These are phyloP conservation scores for Aspergillus novoparasiticus DNA, from an alignment of 2,329 filamentous ascomycete species.

Conservation along the genomic window DNA sequence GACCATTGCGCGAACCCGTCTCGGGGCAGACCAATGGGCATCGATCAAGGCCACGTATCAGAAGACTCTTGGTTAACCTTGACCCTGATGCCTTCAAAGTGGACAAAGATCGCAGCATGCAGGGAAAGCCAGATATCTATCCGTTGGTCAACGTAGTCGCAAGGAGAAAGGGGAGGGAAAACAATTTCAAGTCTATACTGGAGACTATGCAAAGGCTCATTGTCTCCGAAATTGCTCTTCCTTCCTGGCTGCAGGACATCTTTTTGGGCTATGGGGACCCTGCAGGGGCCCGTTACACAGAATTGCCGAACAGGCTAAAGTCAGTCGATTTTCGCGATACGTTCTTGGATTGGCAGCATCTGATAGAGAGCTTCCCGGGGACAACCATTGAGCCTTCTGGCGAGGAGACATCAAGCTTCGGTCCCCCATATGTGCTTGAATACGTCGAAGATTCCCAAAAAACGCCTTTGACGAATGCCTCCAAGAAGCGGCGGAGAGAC, in stretches of 20 bases:
- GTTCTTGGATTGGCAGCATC: conserved; percentile 92
- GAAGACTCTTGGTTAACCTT: conserved; percentile 77
- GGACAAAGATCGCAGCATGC: conserved; percentile 68
- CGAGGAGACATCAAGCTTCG: conserved; percentile 71
- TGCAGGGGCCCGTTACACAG: conserved; percentile 80
- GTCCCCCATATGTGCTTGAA: conserved; percentile 85
- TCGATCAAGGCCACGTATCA: conserved; percentile 58
- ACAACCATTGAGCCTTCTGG: conserved; percentile 80
- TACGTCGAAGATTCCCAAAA: conserved; percentile 57
- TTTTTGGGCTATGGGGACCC: conserved; percentile 98
- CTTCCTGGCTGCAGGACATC: conserved; percentile 92
- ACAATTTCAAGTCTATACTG: conserved; percentile 94
- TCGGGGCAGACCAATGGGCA: conserved; percentile 64
- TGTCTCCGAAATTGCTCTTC: conserved; percentile 80
- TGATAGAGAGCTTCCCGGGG: conserved; percentile 85
- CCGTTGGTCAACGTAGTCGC: conserved; percentile 82
- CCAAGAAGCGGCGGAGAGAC: conserved; percentile 86
- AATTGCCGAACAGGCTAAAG: conserved; percentile 74
- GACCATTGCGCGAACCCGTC: conserved; percentile 63
- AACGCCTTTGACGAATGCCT: conserved; percentile 60
- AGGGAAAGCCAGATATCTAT: conserved; percentile 78
- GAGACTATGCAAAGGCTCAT: conserved; percentile 88
- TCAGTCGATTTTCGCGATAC: conserved; percentile 91
- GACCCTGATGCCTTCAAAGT: conserved; percentile 76
- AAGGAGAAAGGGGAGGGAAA: conserved; percentile 81